Base-by-base conservation (phyloP, 2,329 filamentous ascomycete species). In the Samsoniella hepiali region DNA sequence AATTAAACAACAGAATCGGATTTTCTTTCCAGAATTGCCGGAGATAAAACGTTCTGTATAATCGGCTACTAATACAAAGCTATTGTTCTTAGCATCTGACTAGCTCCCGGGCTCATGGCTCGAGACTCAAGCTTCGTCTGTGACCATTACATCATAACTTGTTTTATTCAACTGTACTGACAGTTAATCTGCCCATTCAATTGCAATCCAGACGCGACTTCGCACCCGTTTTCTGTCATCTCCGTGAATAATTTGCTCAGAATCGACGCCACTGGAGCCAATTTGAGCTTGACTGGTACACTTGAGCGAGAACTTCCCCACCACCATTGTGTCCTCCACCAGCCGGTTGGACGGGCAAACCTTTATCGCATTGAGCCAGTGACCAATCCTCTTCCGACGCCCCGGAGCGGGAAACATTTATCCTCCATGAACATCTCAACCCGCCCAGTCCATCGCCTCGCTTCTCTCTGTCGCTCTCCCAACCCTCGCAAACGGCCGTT, bases 401-500 rank as follows among this genome's bases (percentile, higher is more conserved):
- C 22, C 5, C 17, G 17, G n/a, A 34, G 55, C 29, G 9, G 42
- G 17, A 1, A 3, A 45, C 22, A 22, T 22, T 9, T 17, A 53
- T 51, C 38, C 45, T 56, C 67, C 45, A 64, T 70, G 64, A 66
- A 9, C 27, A 17, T 44, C 27, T 44, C 58, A 27, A n/a, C 3
- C 8, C 27, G 47, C 5, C 7, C 58, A 1, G 27, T 42, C 9
- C 47, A 42, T 10, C 36, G 15, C 38, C 10, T 60, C 58, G 27
- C 9, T 34, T 53, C 11, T 7, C 29, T 44, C n/a, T 15, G 29
- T 5, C 47, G 27, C 36, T 3, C 7, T 36, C 2, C 63, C 55
- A 62, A 55, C 44, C 57, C 63, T 50, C 65, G 65, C 61, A 66
- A 22, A 65, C 58, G 36, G 36, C 44, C 65, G 64, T 63, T 47